A percentile compares a stretch with the other conserved stretches of the same genome.
phyloP scores from a whole-genome alignment of 805 yeast genomes.

The Spathaspora hagerdaliae region DNA sequence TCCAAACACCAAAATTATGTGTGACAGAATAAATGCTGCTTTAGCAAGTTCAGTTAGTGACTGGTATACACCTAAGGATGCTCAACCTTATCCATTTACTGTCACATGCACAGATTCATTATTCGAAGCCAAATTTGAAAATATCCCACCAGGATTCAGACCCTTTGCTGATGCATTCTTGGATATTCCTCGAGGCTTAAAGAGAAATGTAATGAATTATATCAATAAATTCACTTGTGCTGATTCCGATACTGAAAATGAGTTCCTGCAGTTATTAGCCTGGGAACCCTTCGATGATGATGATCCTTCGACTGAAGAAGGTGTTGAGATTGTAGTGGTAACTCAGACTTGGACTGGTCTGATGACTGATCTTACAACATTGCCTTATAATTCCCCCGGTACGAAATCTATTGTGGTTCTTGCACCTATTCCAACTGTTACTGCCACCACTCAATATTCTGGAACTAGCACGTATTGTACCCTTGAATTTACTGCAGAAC shows the following conservation, averaged over 20 bases:
- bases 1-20: conserved; percentile 13
- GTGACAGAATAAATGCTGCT: conserved; percentile 14
- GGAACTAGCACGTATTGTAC: not conserved
- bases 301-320: conserved; percentile 8
- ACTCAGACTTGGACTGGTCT: conserved; percentile 4
- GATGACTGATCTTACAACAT: conserved; percentile 5
- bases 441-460: conserved; percentile 3
- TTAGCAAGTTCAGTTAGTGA: conserved; percentile 16
- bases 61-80: conserved; percentile 14
- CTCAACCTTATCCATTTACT: conserved; percentile 4
- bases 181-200: not conserved
- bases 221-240: conserved; percentile 10
- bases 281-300: conserved; percentile 1
- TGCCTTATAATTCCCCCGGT: conserved; percentile 5
- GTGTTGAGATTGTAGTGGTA: conserved; percentile 5
- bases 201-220: conserved; percentile 3
- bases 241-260: conserved; percentile 6
- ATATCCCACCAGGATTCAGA: conserved; percentile 24
- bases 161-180: conserved; percentile 8
- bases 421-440: conserved; percentile 10
- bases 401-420: conserved; percentile 10
- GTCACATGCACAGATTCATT: conserved; percentile 11
- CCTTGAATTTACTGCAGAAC: conserved; percentile 3
- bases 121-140: conserved; percentile 10
- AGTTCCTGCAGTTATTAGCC: conserved; percentile 11